phyloP scores from a whole-genome alignment of 805 yeast species.

The Blastobotrys peoriensis region DNA sequence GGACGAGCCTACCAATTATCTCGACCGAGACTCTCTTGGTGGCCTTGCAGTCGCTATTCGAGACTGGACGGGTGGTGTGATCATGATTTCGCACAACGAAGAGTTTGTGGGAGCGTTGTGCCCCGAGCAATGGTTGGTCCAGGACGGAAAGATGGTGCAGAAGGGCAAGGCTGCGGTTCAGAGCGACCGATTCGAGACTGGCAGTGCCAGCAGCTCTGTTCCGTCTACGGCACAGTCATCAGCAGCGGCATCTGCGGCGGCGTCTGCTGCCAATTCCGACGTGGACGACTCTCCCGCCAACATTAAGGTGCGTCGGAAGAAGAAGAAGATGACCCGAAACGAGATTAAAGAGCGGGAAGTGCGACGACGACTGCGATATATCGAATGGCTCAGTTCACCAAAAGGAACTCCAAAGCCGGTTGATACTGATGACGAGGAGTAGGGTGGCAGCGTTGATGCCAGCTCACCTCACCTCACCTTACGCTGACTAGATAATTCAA shows the following conservation, averaged over 20 bases:
- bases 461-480: too few species aligned
- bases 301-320: constrained; percentile 84
- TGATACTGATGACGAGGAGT: constrained; percentile 90
- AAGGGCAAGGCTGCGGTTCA: constrained; percentile 77
- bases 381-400: constrained; percentile 92
- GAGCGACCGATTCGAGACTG: constrained; percentile 74
- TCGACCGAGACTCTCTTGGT: constrained; percentile 96
- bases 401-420: constrained; percentile 96
- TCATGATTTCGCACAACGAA: constrained; percentile 95
- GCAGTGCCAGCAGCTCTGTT: constrained; percentile 47
- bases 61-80: constrained; percentile 98
- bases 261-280: constrained; percentile 26
- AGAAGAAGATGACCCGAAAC: constrained; percentile 97
- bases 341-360: constrained; percentile 88
- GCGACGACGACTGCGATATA: constrained; percentile 88
- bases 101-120: constrained; percentile 96
- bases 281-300: constrained; percentile 86
- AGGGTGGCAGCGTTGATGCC: too few species aligned
- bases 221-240: constrained; percentile 44
- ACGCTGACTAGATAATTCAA: too few species aligned
- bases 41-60: constrained; percentile 96
- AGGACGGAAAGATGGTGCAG: constrained; percentile 81
- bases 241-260: constrained; percentile 40
- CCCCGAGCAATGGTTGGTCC: constrained; percentile 98
- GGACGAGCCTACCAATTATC: constrained; percentile 97